A percentile compares a stretch with the other conserved stretches of the same genome.
Evolutionary conservation across 768 basidiomycete species (phyloP).

Genomic region (Holtermanniella nyarrowii): DNA sequence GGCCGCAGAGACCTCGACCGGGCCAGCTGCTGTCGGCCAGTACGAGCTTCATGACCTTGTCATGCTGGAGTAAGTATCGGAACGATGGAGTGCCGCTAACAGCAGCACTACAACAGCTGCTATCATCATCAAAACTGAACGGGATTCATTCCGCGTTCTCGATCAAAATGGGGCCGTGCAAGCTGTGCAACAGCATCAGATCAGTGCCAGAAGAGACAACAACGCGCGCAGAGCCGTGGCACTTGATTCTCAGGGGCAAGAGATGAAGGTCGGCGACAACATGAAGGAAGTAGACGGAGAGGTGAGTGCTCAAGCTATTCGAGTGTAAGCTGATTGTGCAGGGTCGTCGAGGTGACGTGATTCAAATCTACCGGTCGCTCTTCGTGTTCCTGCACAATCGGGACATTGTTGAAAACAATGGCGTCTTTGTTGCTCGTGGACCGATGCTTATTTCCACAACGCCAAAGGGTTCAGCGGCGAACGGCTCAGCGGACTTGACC

Average conservation of each 20-base stretch:
- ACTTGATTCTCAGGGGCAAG: conserved; percentile 77
- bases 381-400: conserved; percentile 91
- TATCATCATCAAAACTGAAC: conserved; percentile 94
- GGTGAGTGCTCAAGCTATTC: conserved; percentile 45
- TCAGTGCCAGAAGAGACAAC: conserved; percentile 65
- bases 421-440: conserved; percentile 85
- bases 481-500: conserved; percentile 62
- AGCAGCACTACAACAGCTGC: conserved; percentile 80
- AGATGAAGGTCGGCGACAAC: conserved; percentile 75
- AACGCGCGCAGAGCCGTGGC: conserved; percentile 75
- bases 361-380: conserved; percentile 89
- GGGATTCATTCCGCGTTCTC: conserved; percentile 87
- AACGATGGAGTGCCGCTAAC: conserved; percentile 5
- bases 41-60: conserved; percentile 95
- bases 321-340: conserved; percentile 34
- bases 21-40: conserved; percentile 77
- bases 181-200: conserved; percentile 83
- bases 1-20: conserved; percentile 91
- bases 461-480: conserved; percentile 56
- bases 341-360: conserved; percentile 75
- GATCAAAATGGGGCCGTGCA: conserved; percentile 88
- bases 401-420: conserved; percentile 78
- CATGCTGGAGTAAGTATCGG: conserved; percentile 72
- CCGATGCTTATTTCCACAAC: conserved; percentile 72
- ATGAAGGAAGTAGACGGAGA: conserved; percentile 87